Evolutionary conservation across 352 stramenopile genomes (phyloP).

Genomic region (Pythium scleroteichum): DNA sequence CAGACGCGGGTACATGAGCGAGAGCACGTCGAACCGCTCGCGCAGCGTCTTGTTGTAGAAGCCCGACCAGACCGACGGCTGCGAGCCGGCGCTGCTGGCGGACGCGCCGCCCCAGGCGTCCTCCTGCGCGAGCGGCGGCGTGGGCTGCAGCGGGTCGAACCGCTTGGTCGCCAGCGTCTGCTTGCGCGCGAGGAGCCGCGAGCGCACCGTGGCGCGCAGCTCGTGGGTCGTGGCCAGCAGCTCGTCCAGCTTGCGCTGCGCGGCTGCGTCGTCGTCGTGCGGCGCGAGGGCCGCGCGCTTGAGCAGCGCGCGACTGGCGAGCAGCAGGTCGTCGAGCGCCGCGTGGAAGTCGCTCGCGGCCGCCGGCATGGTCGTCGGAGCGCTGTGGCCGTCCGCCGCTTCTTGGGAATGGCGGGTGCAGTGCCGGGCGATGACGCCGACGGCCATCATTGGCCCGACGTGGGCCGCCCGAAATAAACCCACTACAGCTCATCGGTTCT

Average conservation of each 20-base stretch:
- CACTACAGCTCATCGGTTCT: neutral
- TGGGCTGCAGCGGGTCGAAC: slow-evolving; percentile 51
- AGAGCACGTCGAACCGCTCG: slow-evolving; percentile 80
- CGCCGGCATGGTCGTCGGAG: slow-evolving; percentile 5
- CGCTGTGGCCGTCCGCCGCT: no score
- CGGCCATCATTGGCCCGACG: neutral
- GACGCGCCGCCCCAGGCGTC: slow-evolving; percentile 12
- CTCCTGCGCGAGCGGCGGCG: slow-evolving; percentile 36
- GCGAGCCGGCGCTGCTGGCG: slow-evolving; percentile 19
- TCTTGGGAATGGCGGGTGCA: neutral
- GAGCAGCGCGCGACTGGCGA: slow-evolving; percentile 21
- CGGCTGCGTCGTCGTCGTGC: neutral
- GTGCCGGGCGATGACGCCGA: slow-evolving; percentile 4
- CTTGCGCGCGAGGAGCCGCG: neutral
- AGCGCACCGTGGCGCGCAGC: slow-evolving; percentile 31
- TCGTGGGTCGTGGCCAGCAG: slow-evolving; percentile 22
- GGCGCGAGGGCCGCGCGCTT: slow-evolving; percentile 15
- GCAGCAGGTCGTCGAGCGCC: slow-evolving; percentile 25
- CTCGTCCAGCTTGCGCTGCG: slow-evolving; percentile 23
- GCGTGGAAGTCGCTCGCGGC: slow-evolving; percentile 16
- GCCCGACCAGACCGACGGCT: slow-evolving; percentile 84
- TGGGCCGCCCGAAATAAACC: slow-evolving; percentile 12
- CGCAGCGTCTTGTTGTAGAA: slow-evolving; percentile 91
- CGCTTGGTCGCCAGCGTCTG: slow-evolving; percentile 33
- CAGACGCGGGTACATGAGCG: slow-evolving; percentile 80